Evolutionary conservation across 2,329 filamentous ascomycete genomes (phyloP).

Genomic region (Pestalotiopsis sp.): DNA sequence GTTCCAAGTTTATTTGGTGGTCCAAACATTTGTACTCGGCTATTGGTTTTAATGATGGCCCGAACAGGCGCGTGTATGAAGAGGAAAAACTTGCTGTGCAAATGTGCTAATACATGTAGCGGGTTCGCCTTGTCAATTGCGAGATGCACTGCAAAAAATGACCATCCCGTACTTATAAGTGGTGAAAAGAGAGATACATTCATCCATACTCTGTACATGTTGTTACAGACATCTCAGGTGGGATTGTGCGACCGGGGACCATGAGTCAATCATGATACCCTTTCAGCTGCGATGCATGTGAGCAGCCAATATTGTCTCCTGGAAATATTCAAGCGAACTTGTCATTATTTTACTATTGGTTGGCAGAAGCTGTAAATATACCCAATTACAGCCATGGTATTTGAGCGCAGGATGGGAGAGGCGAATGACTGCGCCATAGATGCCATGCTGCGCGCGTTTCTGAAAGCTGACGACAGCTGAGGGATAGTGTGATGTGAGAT

Average conservation of each 20-base stretch:
- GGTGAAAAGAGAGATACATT: too few species aligned
- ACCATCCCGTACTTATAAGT: too few species aligned
- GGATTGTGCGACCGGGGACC: slow-evolving; percentile 1
- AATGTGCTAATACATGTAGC: too few species aligned
- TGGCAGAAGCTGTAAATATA: background rate
- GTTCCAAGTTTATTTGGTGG: background rate
- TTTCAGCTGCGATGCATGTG: background rate
- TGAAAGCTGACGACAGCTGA: slow-evolving; percentile 7
- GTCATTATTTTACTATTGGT: background rate
- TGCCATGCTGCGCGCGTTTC: background rate
- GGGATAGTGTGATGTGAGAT: background rate
- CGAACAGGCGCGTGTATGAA: too few species aligned
- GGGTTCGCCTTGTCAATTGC: too few species aligned
- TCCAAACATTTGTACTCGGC: background rate
- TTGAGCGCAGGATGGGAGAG: background rate
- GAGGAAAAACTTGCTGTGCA: too few species aligned
- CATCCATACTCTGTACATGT: too few species aligned
- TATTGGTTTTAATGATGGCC: background rate
- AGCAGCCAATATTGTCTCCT: background rate
- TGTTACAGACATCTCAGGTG: background rate
- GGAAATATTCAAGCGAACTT: background rate
- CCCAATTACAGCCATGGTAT: background rate
- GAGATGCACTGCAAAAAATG: too few species aligned
- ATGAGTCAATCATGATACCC: slow-evolving; percentile 4
- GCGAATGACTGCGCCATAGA: background rate